Evolutionary conservation across 495 filamentous ascomycete species (phyloP), one percentile per base, ranked within the genome.

Genomic region (Clavariopsis aquatica): DNA sequence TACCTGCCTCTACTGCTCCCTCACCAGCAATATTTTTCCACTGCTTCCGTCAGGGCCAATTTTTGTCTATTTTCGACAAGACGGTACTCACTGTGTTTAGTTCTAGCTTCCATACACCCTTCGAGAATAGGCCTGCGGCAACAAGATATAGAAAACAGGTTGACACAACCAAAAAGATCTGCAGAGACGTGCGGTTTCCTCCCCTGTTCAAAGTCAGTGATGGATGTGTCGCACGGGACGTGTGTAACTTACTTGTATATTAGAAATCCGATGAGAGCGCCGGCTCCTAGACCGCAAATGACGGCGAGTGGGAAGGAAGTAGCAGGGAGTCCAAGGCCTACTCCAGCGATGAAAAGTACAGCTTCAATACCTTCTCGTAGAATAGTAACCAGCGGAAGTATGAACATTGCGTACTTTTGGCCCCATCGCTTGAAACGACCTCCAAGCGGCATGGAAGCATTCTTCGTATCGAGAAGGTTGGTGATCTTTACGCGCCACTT

Each of bases 121-220:
- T 84, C 1, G 91, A 92, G 74, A 94, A 88, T 13, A 96, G 83
- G 26, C 90, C 91, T 9, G 88, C 90, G 15, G 88, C 89, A n/a
- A 96, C 87, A 2, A 96, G 84, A 67, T 96, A 96, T 2, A 96
- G 79, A 70, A 94, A 82, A 71, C 89, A 93, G 7, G 91, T 94
- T 2, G 90, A 93, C 49, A 84, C 72, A 65, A 94, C 84, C 12
- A 96, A 77, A 80, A 96, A 96, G 52, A 89, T 76, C 67, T 93
- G 90, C 57, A 96, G 74, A 27, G 84, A 85, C 9, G 87, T 80
- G 8, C 81, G 77, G 20, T 84, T 86, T 12, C 84, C 86, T 52
- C 87, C 85, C 51, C 84, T 85, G 52, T 1, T 1, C 7, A 22
- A 1, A 23, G 45, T 70, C 34, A 70, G 60, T 22, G 2, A 28